Percentiles rank a stretch among this genome's conserved stretches.
phyloP scores from a whole-genome alignment of 805 yeast genomes.

The Schwanniomyces sp. region DNA sequence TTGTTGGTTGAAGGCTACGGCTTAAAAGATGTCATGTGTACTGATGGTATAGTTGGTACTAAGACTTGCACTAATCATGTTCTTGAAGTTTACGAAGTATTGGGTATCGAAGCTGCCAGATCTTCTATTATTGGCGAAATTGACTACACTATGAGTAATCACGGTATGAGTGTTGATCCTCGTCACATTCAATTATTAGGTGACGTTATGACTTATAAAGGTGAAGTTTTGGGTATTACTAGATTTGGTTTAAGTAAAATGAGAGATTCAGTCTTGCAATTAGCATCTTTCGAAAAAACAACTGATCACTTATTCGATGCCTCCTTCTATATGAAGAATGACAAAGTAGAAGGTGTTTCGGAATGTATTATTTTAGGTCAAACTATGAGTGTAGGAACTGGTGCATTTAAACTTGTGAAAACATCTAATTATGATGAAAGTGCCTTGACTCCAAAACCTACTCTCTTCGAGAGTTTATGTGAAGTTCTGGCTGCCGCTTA shows the following conservation, averaged over 20 bases:
- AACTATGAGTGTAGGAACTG: slow-evolving; percentile 97
- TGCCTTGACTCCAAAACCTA: slow-evolving; percentile 42
- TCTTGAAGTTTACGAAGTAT: slow-evolving; percentile 80
- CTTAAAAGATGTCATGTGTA: slow-evolving; percentile 90
- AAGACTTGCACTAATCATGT: slow-evolving; percentile 90
- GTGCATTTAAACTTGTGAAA: slow-evolving; percentile 84
- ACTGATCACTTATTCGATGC: slow-evolving; percentile 98
- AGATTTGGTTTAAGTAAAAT: slow-evolving; percentile 96
- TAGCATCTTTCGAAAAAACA: slow-evolving; percentile 97
- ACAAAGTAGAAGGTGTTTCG: slow-evolving; percentile 93
- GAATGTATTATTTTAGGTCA: slow-evolving; percentile 98
- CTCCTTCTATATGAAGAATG: slow-evolving; percentile 95
- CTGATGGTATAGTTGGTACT: slow-evolving; percentile 92
- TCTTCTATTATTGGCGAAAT: slow-evolving; percentile 90
- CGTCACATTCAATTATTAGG: slow-evolving; percentile 97
- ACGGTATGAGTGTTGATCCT: slow-evolving; percentile 99
- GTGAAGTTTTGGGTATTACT: slow-evolving; percentile 97
- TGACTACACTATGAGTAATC: slow-evolving; percentile 96
- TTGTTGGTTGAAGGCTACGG: slow-evolving; percentile 98
- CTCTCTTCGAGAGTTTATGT: slow-evolving; percentile 49
- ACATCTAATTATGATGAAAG: slow-evolving; percentile 46
- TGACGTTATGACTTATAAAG: slow-evolving; percentile 98
- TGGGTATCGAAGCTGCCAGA: slow-evolving; percentile 98
- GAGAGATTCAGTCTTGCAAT: slow-evolving; percentile 96
- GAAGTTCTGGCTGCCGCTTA: slow-evolving; percentile 10